Conservation (phyloP, 768 basidiomycete species). For the Hirschioporus abietinus region DNA sequence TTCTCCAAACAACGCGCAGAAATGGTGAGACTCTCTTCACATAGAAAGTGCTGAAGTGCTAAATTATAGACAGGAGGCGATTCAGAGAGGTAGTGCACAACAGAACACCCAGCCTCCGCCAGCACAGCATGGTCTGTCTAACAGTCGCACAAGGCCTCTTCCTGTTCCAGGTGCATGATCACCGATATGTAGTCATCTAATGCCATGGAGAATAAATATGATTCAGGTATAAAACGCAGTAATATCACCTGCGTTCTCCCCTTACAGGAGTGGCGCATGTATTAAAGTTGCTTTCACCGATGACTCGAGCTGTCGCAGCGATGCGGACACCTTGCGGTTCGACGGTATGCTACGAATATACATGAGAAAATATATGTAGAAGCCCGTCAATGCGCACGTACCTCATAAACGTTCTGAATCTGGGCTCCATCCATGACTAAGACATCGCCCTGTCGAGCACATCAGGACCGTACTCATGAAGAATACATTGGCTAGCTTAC, state of each 20-base stretch:
- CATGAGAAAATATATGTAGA: constrained; percentile 12
- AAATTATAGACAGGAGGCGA: neutral
- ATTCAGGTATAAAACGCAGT: neutral
- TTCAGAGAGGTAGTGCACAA: neutral
- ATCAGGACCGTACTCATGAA: neutral
- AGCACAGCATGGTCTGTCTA: neutral
- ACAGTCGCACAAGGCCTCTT: neutral
- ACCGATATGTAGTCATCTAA: neutral
- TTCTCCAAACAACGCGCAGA: constrained; percentile 49
- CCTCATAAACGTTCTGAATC: constrained; percentile 68
- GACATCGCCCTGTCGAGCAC: constrained; percentile 56
- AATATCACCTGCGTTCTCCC: neutral
- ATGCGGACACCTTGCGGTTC: constrained; percentile 71
- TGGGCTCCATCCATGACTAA: constrained; percentile 70
- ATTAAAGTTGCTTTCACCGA: constrained; percentile 25
- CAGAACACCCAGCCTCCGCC: neutral
- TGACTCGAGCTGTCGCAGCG: constrained; percentile 72
- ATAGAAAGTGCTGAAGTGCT: neutral
- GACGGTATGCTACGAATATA: constrained; percentile 54
- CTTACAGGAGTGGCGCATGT: neutral
- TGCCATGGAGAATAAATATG: neutral
- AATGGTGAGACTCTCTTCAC: neutral
- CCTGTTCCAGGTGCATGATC: neutral
- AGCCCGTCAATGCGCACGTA: constrained; percentile 1
- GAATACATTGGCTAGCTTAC: constrained; percentile 32